Base-by-base conservation (phyloP, 371 early-diverging fungal species). In the Rhizomucor miehei region DNA sequence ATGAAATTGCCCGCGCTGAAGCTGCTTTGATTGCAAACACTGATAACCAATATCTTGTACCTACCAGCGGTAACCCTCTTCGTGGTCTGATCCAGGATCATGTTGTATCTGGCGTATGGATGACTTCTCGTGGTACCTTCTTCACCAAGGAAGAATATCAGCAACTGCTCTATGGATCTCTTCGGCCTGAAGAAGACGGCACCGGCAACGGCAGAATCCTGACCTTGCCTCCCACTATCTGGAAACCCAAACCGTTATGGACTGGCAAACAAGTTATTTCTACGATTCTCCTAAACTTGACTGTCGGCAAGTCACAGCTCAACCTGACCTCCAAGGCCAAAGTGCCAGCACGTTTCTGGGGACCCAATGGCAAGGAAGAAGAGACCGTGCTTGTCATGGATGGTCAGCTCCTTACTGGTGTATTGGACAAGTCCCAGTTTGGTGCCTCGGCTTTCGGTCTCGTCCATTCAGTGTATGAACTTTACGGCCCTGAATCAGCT, bases 31-130 rank as follows among this genome's bases (percentile, higher is more conserved):
- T 99, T 58, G 95, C 94, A 55, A 91, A 92, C 51, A 99, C 94
- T 4, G 98, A 99, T 66, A 81, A 89, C 59, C 99, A 99, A 75
- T 99, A 99, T 79, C 81, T 99, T 51, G 98, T 95, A 6, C 98
- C 99, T 13, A 99, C 99, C 10, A 90, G 91, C 64, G 99, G 99
- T 69, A 87, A 87, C 14, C 99, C 99, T n/a, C 85, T 99, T 41
- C 90, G 99, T 59, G 99, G 99, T 69, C 76, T 99, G 68, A 98
- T 99, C 54, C 99, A 99, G 81, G 99, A 99, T 78, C 99, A 99
- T 69, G 95, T 99, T 21, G 96, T 95, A 43, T 91, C 94, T 21
- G 99, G 98, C 65, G 94, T 98, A 23, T 85, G 91, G 71, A 85
- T 99, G 89, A 90, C 93, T 19, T 77, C 86, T 36, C 90, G 93